Conservation (phyloP, 2,329 filamentous ascomycete genomes). For the Lojkania enalia region DNA sequence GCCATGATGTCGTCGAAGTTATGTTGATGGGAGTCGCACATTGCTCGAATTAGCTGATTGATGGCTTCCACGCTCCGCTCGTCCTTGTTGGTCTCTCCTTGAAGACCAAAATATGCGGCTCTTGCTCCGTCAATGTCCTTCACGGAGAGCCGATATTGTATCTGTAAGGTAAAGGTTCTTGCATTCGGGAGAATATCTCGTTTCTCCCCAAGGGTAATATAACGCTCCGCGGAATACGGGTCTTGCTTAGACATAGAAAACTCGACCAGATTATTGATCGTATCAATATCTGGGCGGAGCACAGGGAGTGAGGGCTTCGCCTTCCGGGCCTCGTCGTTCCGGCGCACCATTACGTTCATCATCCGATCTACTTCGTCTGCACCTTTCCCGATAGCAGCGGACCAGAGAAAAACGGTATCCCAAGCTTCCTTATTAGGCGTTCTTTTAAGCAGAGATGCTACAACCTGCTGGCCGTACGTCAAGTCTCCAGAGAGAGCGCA, state of each 20-base stretch:
- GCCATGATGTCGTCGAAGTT: conserved; percentile 71
- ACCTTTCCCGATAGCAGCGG: conserved; percentile 70
- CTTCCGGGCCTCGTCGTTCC: conserved; percentile 52
- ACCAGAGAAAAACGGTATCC: conserved; percentile 76
- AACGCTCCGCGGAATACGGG: conserved; percentile 71
- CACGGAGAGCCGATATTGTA: conserved; percentile 74
- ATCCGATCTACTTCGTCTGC: conserved; percentile 74
- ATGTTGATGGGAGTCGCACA: conserved; percentile 64
- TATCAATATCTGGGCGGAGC: conserved; percentile 64
- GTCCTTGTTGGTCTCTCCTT: conserved; percentile 58
- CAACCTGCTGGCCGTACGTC: conserved; percentile 48
- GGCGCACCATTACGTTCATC: conserved; percentile 66
- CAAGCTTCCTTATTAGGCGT: conserved; percentile 59
- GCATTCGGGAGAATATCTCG: conserved; percentile 69
- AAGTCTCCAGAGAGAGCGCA: conserved; percentile 47
- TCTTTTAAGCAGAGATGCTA: conserved; percentile 41
- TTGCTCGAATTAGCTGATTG: conserved; percentile 71
- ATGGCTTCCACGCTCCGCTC: conserved; percentile 65
- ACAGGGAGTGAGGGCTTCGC: conserved; percentile 28
- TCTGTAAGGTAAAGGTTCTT: conserved; percentile 71
- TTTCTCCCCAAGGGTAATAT: conserved; percentile 67
- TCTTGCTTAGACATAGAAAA: conserved; percentile 72
- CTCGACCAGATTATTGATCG: conserved; percentile 76
- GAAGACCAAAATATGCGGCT: conserved; percentile 65
- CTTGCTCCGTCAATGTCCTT: conserved; percentile 72